Evolutionary conservation across 1,284 basidiomycete genomes (phyloP), one percentile per base, ranked within the genome.

Genomic region (Irpex lacteus): DNA sequence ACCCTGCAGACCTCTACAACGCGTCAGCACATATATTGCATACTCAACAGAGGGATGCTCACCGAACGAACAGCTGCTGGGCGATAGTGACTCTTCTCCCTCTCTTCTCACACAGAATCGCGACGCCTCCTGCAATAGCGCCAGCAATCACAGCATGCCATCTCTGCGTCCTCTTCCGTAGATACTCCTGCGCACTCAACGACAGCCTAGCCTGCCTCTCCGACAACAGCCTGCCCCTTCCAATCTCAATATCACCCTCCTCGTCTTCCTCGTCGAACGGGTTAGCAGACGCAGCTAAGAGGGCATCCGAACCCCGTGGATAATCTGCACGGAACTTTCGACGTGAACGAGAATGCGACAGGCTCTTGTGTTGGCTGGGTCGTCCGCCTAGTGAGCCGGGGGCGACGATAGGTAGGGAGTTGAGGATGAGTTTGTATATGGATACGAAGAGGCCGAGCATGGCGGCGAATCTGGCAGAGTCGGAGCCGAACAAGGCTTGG

Each of bases 141-240:
- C 96, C 96, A 1, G 97, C 95, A 4, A 94, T 75, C 0, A 94
- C 88, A 1, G 96, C 89, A 72, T 98, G 93, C 96, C 96, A 98
- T 67, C 89, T 78, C 65, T 83, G 80, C 18, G 85, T 92, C 75
- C 80, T 86, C 77, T 85, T 90, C 32, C 81, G 80, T 65, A 87
- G 79, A 70, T 88, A 88, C 3, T 85, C 88, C 63, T 85, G 83
- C 40, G 86, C 83, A 55, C 82, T 85, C 15, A 85, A 76, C 1
- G 89, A 90, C 1, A 91, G 75, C 0, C 88, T 81, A 2, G 84
- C 80, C 21, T 74, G 77, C 36, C 83, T 78, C 56, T 71, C 63
- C 13, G 70, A 69, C 8, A 67, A 65, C 49, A 11, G 59, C n/a
- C 38, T 55, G 44, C 50, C 65, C 38, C 65, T 68, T 38, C 63